Evolutionary conservation across 2,329 filamentous ascomycete genomes (phyloP), one percentile per base, ranked within the genome.

Genomic region (Beauveria caledonica): DNA sequence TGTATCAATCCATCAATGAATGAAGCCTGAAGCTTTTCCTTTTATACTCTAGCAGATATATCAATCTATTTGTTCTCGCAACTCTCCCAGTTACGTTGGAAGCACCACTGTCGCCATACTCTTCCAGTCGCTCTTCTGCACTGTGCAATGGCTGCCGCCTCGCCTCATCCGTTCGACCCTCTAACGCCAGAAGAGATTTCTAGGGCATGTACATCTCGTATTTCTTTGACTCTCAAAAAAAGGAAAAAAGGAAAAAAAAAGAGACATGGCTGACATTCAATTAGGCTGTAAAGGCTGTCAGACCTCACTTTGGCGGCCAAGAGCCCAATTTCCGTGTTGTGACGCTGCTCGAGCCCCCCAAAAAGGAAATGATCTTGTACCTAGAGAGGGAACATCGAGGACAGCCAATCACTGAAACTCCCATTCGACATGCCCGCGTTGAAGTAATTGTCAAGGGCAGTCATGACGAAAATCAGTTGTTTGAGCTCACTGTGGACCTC

Each of bases 331-430:
- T 83, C 64, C 75, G 79, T 3, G 75, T 78, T 59, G 77, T 82
- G 62, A 79, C 78, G 0, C 72, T 84, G 10, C 68, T 68, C 15
- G 80, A 84, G 62, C 80, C 80, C 0, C 68, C 71, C 1, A 84
- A 84, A 68, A 66, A 70, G n/a, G 69, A 74, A 17, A 74, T 83
- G 72, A 63, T 78, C 5, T 60, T 58, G 0, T 83, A 74, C 58
- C 70, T 84, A 0, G 75, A 78, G 5, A 65, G 63, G 3, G 76
- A 81, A 53, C 73, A 75, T 50, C 63, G 60, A 1, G 65, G 64
- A 0, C 55, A 68, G 1, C 40, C 62, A 2, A 53, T 36, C 1
- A 39, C 46, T 0, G 27, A 58, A 0, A 52, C 46, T 3, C 73
- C 74, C 4, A 56, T 66, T 3, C 73, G 78, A 0, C 63, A 66